Evolutionary conservation across 441 rosid genomes (phyloP), one percentile per base, ranked within the genome.

Genomic region (Rhodomyrtus psidioides): DNA sequence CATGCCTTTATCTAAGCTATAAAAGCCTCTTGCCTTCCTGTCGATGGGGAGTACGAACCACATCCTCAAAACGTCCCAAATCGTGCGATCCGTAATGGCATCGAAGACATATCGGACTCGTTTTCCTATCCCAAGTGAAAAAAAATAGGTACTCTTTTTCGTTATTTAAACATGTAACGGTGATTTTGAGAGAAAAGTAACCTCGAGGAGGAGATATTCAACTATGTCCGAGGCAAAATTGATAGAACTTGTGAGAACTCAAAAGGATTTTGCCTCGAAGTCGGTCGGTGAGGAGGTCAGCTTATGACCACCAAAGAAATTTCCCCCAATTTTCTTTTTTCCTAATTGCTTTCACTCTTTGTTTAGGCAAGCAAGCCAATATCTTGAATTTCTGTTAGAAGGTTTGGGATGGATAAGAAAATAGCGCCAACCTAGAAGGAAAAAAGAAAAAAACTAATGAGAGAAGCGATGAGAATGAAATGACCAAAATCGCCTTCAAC

Each of bases 81-180:
- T 28, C 42, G 28, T 28, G 8, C 15, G 75, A 62, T 28, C 6
- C 6, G 9, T 55, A 55, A 55, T 21, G 44, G 24, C 12, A 62
- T 62, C 8, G 75, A 30, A 62, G 13, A 30, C 10, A 3, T 62
- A 5, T 62, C 3, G 6, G 6, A 17, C 24, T 5, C 19, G 44
- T 12, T 30, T 30, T 8, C 3, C 6, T 5, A 30, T 62, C 6
- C 2, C 2, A 0, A 2, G 0, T 3, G 30, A 7, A 16, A 60
- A 8, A 23, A 49, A 9, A 46, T 2, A 46, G 2, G 1, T 16
- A 28, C 1, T 6, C 0, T 2, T 62, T 4, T 62, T 19, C 1
- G 3, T 30, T 62, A 16, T 8, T 16, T 62, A 34, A 16, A 4
- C 6, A 0, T 16, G 23, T 30, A 60, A 16, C 1, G 34, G 23